phyloP scores from a whole-genome alignment of 257 asterid genomes.

The Penstemon eatonii region DNA sequence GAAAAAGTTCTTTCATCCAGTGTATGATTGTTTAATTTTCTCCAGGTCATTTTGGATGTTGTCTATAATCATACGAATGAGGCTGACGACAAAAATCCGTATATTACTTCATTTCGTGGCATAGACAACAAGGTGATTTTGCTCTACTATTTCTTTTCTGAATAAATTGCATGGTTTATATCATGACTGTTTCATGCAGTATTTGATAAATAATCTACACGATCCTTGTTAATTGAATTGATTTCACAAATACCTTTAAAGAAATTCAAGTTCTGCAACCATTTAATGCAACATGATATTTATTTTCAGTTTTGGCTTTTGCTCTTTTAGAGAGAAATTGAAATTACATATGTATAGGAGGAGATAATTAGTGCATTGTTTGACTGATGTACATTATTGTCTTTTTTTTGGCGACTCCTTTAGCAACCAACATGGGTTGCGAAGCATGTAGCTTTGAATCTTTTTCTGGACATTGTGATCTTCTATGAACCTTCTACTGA shows the following conservation, averaged over 20 bases:
- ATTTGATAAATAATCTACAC: constrained; percentile 9
- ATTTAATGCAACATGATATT: not conserved
- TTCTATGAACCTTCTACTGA: not conserved
- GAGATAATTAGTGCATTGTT: not conserved
- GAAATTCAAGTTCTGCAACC: constrained; percentile 11
- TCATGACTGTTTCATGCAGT: constrained; percentile 23
- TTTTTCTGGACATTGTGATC: not conserved
- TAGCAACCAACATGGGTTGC: not conserved
- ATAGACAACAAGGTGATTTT: constrained; percentile 92
- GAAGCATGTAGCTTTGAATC: not conserved
- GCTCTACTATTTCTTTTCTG: not conserved
- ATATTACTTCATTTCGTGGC: constrained; percentile 95
- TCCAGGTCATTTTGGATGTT: constrained; percentile 92
- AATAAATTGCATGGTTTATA: constrained; percentile 12
- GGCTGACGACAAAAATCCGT: constrained; percentile 86
- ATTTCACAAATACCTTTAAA: constrained; percentile 7
- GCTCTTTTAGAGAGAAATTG: constrained; percentile 2
- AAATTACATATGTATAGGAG: not conserved
- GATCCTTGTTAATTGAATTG: constrained; percentile 11
- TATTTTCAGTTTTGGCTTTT: not conserved
- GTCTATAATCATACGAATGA: constrained; percentile 97
- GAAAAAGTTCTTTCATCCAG: constrained; percentile 23
- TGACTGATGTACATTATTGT: too few relatives aligned
- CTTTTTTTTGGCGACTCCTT: not conserved
- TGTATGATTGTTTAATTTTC: constrained; percentile 29